Evolutionary conservation across 2,329 filamentous ascomycete species (phyloP), one percentile per base, ranked within the genome.

Genomic region (Lachnellula suecica): DNA sequence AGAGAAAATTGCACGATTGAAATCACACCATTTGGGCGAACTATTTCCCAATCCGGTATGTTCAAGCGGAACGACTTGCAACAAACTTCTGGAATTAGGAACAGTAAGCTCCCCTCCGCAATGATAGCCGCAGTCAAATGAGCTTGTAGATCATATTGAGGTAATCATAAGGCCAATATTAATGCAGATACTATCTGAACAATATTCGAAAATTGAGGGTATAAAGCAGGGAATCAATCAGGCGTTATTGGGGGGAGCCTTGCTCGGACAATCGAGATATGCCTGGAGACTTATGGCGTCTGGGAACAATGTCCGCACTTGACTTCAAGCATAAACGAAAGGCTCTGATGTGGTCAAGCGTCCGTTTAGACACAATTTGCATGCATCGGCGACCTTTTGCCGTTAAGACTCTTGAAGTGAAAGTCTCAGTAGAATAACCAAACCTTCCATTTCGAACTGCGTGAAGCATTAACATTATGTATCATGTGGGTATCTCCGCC

Each of bases 51-150:
- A 45, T 44, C 11, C 31, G 48, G 48, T 25, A 51, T 51, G 48
- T 45, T 51, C 48, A 45, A 44, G 48, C 48, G 42, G 48, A 42
- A 42, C 48, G 48, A 51, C 19, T 20, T 45, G 41, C 48, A 51
- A 45, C 48, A 51, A 51, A 51, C 19, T 41, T 22, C 20, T 13
- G 5, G 10, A n/a, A 29, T 19, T 24, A 8, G 44, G 37, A 35
- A n/a, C 17, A n/a, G 31, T n/a, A 23, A 17, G 22, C 35, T 19
- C 37, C 15, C 15, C 8, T 31, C 29, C 37, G 20, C 19, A n/a
- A 29, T 15, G 19, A 23, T 38, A 37, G 10, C 37, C 20, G 15
- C 19, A 11, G 23, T 13, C 19, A 34, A 34, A 29, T n/a, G n/a
- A n/a, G n/a, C 46, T 31, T 29, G 17, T 19, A 42, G 20, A 20